These are phyloP conservation scores for Mycocentrospora acerina DNA, from an alignment of 2,329 filamentous ascomycete species.

Conservation along the genomic window DNA sequence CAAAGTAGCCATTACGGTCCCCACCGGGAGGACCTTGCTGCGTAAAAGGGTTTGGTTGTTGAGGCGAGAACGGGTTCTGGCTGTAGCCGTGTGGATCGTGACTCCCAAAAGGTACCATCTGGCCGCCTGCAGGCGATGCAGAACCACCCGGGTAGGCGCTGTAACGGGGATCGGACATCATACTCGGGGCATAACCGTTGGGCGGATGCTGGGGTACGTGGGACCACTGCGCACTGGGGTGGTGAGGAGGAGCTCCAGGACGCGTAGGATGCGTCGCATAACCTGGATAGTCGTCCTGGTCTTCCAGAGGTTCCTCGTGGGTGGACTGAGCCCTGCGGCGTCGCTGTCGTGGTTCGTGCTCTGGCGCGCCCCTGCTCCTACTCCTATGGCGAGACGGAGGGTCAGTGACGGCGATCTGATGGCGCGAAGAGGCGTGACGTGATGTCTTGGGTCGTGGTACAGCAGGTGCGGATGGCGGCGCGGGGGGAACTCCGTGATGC, in stretches of 20 bases:
- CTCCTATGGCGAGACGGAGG: slow-evolving; percentile 37
- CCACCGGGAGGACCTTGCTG: slow-evolving; percentile 22
- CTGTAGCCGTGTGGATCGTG: slow-evolving; percentile 43
- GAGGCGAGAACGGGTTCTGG: slow-evolving; percentile 28
- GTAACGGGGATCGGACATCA: slow-evolving; percentile 39
- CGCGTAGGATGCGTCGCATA: slow-evolving; percentile 31
- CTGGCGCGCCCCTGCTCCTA: slow-evolving; percentile 31
- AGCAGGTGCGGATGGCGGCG: slow-evolving; percentile 28
- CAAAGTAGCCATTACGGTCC: slow-evolving; percentile 41
- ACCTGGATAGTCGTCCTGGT: slow-evolving; percentile 49
- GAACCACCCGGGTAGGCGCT: slow-evolving; percentile 27
- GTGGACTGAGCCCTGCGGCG: slow-evolving; percentile 37
- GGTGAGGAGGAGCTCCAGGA: slow-evolving; percentile 33
- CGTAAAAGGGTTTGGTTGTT: slow-evolving; percentile 42
- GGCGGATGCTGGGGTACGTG: slow-evolving; percentile 37
- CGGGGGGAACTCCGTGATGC: slow-evolving; percentile 23
- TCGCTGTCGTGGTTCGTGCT: slow-evolving; percentile 29
- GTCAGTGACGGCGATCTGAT: slow-evolving; percentile 33
- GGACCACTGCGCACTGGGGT: slow-evolving; percentile 39
- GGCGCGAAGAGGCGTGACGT: slow-evolving; percentile 44
- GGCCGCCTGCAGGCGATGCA: slow-evolving; percentile 22
- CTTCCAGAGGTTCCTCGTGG: slow-evolving; percentile 47
- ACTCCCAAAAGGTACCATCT: slow-evolving; percentile 36
- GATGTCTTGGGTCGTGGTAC: slow-evolving; percentile 41
- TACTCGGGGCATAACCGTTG: slow-evolving; percentile 42